phyloP scores from a whole-genome alignment of 2,329 filamentous ascomycete genomes.

The Pezicula carpinea region DNA sequence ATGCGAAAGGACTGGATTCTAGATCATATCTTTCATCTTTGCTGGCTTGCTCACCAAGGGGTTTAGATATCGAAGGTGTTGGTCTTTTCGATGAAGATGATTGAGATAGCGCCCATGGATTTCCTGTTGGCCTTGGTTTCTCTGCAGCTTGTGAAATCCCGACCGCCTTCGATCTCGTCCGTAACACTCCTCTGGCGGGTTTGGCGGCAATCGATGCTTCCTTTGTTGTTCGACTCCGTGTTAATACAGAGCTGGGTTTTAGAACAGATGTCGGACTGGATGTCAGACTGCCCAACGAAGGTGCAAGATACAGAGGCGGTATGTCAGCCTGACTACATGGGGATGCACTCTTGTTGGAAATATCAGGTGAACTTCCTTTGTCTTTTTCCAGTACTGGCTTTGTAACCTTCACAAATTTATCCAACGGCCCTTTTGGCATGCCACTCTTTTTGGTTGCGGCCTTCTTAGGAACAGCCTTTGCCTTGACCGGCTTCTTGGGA shows the following conservation, averaged over 20 bases:
- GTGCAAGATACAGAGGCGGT: slow-evolving; percentile 13
- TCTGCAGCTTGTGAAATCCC: background rate
- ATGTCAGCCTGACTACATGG: slow-evolving; percentile 10
- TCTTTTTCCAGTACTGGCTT: slow-evolving; percentile 16
- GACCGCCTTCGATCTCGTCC: background rate
- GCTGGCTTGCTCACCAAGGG: background rate
- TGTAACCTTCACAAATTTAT: slow-evolving; percentile 27
- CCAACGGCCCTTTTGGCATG: slow-evolving; percentile 29
- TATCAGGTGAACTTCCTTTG: background rate
- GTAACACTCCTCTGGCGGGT: background rate
- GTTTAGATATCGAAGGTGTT: background rate
- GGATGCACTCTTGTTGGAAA: slow-evolving; percentile 3
- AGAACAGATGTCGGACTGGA: background rate
- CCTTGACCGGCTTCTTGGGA: slow-evolving; percentile 19
- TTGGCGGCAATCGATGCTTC: background rate
- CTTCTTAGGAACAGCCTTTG: slow-evolving; percentile 21
- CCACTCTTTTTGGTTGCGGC: slow-evolving; percentile 14
- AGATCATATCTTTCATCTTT: background rate
- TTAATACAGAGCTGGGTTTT: background rate
- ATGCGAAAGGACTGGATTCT: background rate
- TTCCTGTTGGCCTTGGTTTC: background rate
- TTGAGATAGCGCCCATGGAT: slow-evolving; percentile 1
- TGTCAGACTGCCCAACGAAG: background rate
- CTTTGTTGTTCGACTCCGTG: background rate
- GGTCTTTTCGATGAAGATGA: background rate